phyloP scores from a whole-genome alignment of 1,139 yeast species.

The Torulaspora pretoriensis region DNA sequence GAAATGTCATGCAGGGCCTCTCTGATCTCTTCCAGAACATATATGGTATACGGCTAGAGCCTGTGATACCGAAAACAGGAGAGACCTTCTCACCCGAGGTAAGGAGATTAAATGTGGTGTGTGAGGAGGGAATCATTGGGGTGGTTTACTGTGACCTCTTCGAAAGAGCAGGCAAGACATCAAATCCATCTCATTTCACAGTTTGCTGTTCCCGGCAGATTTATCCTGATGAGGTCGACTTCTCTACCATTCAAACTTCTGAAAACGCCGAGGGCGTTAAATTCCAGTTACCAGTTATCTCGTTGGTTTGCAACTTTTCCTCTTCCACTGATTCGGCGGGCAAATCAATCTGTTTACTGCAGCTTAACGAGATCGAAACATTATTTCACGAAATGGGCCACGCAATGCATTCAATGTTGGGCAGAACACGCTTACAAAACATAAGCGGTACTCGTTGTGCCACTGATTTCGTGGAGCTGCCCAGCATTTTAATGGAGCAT shows the following conservation, averaged over 20 bases:
- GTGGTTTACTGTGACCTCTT: constrained; percentile 66
- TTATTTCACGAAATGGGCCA: constrained; percentile 99
- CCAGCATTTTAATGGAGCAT: constrained; percentile 91
- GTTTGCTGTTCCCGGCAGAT: constrained; percentile 86
- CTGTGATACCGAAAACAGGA: constrained; percentile 60
- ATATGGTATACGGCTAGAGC: constrained; percentile 72
- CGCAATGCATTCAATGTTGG: constrained; percentile 97
- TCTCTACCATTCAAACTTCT: constrained; percentile 41
- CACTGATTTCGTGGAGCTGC: constrained; percentile 94
- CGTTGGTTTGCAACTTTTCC: constrained; percentile 82
- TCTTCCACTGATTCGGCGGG: constrained; percentile 34
- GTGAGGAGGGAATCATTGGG: constrained; percentile 60
- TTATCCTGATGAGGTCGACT: constrained; percentile 48
- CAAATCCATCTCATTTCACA: constrained; percentile 91
- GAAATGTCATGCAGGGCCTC: constrained; percentile 81
- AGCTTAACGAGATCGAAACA: constrained; percentile 82
- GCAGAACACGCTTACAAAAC: constrained; percentile 83
- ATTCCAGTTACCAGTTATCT: constrained; percentile 84
- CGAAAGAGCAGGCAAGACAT: constrained; percentile 56
- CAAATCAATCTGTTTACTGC: constrained; percentile 45
- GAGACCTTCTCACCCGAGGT: constrained; percentile 94
- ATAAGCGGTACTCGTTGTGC: constrained; percentile 94
- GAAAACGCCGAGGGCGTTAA: constrained; percentile 39
- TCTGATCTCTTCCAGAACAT: constrained; percentile 63
- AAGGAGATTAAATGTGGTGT: constrained; percentile 68